Evolutionary conservation across 179 eudicot genomes (phyloP), one percentile per base, ranked within the genome.

Genomic region (Beta lomatogona): DNA sequence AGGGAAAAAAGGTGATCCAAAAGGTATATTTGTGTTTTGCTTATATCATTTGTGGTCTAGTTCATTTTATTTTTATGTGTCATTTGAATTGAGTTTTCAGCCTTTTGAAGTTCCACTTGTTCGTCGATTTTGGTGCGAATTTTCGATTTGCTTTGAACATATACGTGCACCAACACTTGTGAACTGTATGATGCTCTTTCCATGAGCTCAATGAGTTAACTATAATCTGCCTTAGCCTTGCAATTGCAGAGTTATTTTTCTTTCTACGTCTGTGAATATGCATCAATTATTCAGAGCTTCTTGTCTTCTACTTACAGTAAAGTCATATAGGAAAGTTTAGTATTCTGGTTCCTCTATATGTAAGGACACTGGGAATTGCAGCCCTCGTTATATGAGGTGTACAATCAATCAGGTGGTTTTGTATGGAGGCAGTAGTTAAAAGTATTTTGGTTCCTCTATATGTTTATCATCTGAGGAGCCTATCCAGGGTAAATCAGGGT

Each of bases 311-410:
- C 36, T 48, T 68, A 52, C 3, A 21, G n/a, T 53, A 3, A 7
- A 55, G 25, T 58, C 14, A 41, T 52, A 25, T 31, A 4, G 8
- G 52, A 28, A 54, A 74, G 4, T 22, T 63, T 11, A 48, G 22
- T n/a, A n/a, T n/a, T n/a, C n/a, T n/a, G n/a, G n/a, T n/a, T n/a
- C n/a, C n/a, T n/a, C n/a, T n/a, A n/a, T n/a, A n/a, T n/a, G 54
- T 76, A 89, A 86, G 86, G 99, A 95, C 85, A 94, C 97, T 75
- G 99, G 99, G 77, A 95, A 95, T 80, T 91, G 98, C 94, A 94
- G 98, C 81, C 99, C 99, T 28, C 97, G 99, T 28, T 94, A 89
- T 89, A 89, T 95, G 91, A 92, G 99, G 86, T 94, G 99, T 86
- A 94, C 99, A 44, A 85, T 95, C 82, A 95, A 94, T 81, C 98